phyloP scores from a whole-genome alignment of 495 filamentous ascomycete genomes.

The Bathelium albidoporum region DNA sequence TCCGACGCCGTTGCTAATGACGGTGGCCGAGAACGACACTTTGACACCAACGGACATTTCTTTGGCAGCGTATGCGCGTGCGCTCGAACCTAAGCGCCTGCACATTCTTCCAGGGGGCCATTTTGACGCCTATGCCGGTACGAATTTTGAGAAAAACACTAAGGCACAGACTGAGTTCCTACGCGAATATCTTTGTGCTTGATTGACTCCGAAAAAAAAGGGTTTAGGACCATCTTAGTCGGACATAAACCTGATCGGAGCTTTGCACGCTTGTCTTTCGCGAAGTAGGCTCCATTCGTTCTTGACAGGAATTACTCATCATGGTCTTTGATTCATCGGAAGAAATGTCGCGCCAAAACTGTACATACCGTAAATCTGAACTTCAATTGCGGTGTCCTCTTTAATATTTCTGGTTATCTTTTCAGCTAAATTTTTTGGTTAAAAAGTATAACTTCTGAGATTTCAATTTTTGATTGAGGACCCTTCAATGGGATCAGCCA shows the following conservation, averaged over 20 bases:
- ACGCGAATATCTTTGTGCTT: constrained; percentile 16
- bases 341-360: too few relatives aligned
- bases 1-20: constrained; percentile 32
- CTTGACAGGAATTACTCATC: too few relatives aligned
- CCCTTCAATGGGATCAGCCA: too few relatives aligned
- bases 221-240: background rate
- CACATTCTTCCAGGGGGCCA: constrained; percentile 23
- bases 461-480: too few relatives aligned
- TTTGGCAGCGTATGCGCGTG: constrained; percentile 19
- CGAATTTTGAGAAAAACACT: constrained; percentile 18
- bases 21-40: constrained; percentile 26
- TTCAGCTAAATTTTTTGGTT: too few relatives aligned
- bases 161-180: constrained; percentile 22
- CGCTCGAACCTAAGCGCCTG: constrained; percentile 28
- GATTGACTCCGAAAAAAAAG: background rate
- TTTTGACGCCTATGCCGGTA: constrained; percentile 25
- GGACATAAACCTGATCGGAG: background rate
- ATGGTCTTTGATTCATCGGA: too few relatives aligned
- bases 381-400: too few relatives aligned
- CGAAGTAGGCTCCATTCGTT: too few relatives aligned
- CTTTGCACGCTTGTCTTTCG: too few relatives aligned
- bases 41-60: constrained; percentile 19
- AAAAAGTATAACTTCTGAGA: too few relatives aligned
- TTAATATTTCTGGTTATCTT: too few relatives aligned
- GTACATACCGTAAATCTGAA: too few relatives aligned